These are phyloP conservation scores for Atkinsonella hypoxylon DNA, from an alignment of 2,329 filamentous ascomycete species.

Conservation along the genomic window DNA sequence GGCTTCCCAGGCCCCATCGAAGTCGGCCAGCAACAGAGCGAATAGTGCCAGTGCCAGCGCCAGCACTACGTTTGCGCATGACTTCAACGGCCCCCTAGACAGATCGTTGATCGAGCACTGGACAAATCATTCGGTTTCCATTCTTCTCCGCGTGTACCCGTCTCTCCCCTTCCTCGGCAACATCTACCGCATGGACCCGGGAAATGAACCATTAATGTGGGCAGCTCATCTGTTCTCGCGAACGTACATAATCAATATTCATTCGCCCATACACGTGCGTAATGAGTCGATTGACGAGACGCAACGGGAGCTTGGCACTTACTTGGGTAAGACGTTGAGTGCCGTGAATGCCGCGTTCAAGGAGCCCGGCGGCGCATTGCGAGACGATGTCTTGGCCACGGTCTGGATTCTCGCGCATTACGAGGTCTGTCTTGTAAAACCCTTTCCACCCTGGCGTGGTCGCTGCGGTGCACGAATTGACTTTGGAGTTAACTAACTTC, in stretches of 20 bases:
- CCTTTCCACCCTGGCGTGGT: neutral
- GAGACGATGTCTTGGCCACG: constrained; percentile 26
- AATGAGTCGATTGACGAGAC: constrained; percentile 14
- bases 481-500: no score
- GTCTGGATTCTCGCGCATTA: constrained; percentile 30
- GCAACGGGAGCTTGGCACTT: constrained; percentile 21
- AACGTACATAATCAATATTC: constrained; percentile 26
- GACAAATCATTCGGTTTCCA: constrained; percentile 26
- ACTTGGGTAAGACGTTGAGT: constrained; percentile 25
- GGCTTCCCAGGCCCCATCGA: neutral
- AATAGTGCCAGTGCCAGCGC: neutral
- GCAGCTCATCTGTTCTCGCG: constrained; percentile 28
- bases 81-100: no score
- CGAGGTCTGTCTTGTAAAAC: constrained; percentile 17
- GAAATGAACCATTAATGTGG: constrained; percentile 25
- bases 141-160: constrained; percentile 26
- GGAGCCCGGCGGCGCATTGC: constrained; percentile 15
- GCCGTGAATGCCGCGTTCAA: constrained; percentile 26
- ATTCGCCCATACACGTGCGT: constrained; percentile 19
- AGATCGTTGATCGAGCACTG: constrained; percentile 23
- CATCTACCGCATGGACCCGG: constrained; percentile 14
- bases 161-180: constrained; percentile 22
- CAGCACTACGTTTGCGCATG: no score
- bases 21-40: neutral
- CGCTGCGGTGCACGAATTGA: neutral